Percentiles rank a stretch among this genome's conserved stretches.
phyloP scores from a whole-genome alignment of 305 asterid species.

The Striga hermonthica region DNA sequence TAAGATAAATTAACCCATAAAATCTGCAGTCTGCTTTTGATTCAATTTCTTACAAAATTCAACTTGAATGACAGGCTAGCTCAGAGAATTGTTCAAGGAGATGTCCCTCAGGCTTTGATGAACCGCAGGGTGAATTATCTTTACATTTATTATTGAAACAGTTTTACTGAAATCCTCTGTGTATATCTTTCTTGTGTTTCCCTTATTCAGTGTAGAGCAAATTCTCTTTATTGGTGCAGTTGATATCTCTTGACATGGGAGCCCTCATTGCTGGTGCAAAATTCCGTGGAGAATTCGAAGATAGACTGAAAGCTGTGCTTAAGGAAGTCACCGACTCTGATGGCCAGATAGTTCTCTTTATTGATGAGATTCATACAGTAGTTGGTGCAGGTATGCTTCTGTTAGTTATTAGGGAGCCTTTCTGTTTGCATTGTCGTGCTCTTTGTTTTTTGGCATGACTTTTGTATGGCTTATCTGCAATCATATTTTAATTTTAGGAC shows the following conservation, averaged over 20 bases:
- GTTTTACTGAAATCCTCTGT: neutral
- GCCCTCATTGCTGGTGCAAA: conserved; percentile 95
- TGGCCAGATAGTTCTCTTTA: conserved; percentile 82
- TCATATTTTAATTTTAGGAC: conserved; percentile 1
- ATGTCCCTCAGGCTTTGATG: conserved; percentile 93
- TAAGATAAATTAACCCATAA: conserved; percentile 10
- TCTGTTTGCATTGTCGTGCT: conserved; percentile 8
- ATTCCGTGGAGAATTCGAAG: conserved; percentile 96
- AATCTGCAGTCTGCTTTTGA: neutral
- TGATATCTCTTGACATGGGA: conserved; percentile 98
- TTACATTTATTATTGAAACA: conserved; percentile 17
- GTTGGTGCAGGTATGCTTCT: conserved; percentile 83
- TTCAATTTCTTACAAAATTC: conserved; percentile 21
- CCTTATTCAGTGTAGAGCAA: conserved; percentile 19
- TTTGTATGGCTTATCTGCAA: neutral
- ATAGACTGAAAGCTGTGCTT: conserved; percentile 88
- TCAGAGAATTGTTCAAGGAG: conserved; percentile 94
- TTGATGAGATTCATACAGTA: conserved; percentile 94
- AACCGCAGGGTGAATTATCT: conserved; percentile 71
- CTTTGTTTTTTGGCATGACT: neutral
- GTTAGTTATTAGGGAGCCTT: neutral
- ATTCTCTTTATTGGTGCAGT: conserved; percentile 43
- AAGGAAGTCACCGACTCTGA: conserved; percentile 94
- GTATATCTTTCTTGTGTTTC: neutral
- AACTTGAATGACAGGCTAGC: conserved; percentile 64